phyloP scores from a whole-genome alignment of 108 stramenopile genomes.

The Cylindrotheca closterium region DNA sequence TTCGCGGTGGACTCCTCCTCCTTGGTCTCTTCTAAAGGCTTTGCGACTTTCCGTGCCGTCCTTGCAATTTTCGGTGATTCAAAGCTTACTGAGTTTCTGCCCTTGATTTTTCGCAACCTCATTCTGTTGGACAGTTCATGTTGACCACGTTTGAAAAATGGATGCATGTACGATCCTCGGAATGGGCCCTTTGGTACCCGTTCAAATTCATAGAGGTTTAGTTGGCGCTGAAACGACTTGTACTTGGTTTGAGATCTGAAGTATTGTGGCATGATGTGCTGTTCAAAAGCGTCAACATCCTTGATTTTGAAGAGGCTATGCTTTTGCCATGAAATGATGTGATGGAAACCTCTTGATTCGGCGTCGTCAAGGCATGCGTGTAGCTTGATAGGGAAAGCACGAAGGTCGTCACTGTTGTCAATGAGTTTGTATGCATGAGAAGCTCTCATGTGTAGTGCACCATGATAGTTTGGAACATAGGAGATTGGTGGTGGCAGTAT shows the following conservation, averaged over 20 bases:
- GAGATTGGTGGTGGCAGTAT: too few species aligned
- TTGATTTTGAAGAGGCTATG: slow-evolving; percentile 20
- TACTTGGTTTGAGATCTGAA: slow-evolving; percentile 20
- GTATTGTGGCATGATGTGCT: slow-evolving; percentile 28
- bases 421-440: too few species aligned
- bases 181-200: neutral
- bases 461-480: too few species aligned
- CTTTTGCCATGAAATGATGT: slow-evolving; percentile 28
- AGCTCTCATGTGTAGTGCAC: too few species aligned
- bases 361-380: slow-evolving; percentile 23
- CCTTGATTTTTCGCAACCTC: neutral
- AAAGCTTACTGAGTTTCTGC: neutral
- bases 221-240: slow-evolving; percentile 28
- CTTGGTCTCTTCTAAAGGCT: neutral
- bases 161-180: slow-evolving; percentile 16
- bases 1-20: neutral
- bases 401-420: neutral
- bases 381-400: slow-evolving; percentile 22
- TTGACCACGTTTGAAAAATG: slow-evolving; percentile 21
- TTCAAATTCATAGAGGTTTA: slow-evolving; percentile 16
- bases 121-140: slow-evolving; percentile 16
- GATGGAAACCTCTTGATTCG: neutral
- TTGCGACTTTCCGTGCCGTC: neutral
- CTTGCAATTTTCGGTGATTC: neutral
- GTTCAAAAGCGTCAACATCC: slow-evolving; percentile 8